Evolutionary conservation across 345 rosid species (phyloP).

Genomic region (Adansonia digitata): DNA sequence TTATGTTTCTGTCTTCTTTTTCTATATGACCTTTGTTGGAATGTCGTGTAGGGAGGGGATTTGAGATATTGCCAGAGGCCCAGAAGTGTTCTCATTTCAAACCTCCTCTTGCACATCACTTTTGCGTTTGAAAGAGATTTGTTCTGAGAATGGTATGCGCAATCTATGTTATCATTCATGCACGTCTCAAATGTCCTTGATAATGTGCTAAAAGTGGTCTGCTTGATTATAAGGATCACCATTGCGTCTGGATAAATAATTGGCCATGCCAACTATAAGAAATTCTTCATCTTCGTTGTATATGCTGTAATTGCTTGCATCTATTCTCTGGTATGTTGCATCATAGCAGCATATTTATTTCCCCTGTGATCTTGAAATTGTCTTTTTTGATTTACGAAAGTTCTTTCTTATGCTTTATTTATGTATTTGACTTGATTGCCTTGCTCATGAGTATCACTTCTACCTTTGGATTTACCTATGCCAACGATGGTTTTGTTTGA

Average conservation of each 20-base stretch:
- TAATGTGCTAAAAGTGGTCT: constrained; percentile 28
- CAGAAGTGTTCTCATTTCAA: constrained; percentile 80
- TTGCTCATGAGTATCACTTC: neutral
- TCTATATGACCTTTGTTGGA: constrained; percentile 8
- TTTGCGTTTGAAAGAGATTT: constrained; percentile 87
- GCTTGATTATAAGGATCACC: constrained; percentile 79
- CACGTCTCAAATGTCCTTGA: constrained; percentile 16
- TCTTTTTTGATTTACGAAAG: neutral
- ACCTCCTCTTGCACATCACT: constrained; percentile 95
- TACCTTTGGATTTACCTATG: neutral
- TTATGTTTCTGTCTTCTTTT: neutral
- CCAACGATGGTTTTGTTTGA: neutral
- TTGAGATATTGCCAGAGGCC: constrained; percentile 85
- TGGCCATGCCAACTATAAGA: constrained; percentile 93
- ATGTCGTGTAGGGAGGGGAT: constrained; percentile 73
- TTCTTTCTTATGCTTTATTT: neutral
- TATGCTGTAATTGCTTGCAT: constrained; percentile 65
- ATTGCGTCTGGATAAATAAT: constrained; percentile 92
- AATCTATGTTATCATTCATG: constrained; percentile 18
- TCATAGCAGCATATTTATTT: neutral
- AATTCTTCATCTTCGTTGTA: constrained; percentile 71
- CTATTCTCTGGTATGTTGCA: constrained; percentile 67
- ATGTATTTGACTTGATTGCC: neutral
- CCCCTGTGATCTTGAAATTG: neutral
- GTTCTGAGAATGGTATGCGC: constrained; percentile 74